Evolutionary conservation across 1,284 basidiomycete genomes (phyloP).

Genomic region (Trametes polyzona): DNA sequence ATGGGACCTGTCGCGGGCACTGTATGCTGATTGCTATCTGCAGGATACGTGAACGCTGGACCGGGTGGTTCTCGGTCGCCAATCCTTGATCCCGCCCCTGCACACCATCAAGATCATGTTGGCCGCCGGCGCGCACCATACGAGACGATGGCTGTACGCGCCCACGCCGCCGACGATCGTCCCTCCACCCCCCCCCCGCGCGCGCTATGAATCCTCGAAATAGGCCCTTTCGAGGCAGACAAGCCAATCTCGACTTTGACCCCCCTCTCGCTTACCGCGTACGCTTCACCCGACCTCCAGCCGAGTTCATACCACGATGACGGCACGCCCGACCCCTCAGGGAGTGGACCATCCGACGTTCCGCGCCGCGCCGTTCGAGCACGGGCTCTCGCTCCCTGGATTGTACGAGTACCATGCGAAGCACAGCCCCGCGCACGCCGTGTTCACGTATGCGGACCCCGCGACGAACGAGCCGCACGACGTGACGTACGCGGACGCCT

Average conservation of each 20-base stretch:
- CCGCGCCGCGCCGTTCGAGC: constrained; percentile 6
- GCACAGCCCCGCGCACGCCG: constrained; percentile 26
- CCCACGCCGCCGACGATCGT: too few relatives aligned
- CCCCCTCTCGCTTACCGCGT: too few relatives aligned
- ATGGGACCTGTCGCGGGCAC: too few relatives aligned
- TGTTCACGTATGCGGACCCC: constrained; percentile 25
- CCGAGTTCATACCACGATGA: neutral
- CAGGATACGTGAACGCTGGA: neutral
- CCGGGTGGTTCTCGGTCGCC: neutral
- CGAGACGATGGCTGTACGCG: neutral
- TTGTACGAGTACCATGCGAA: constrained; percentile 25
- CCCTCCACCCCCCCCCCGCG: too few relatives aligned
- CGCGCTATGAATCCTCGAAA: too few relatives aligned
- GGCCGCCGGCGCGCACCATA: neutral
- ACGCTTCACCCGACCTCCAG: neutral
- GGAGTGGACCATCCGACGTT: constrained; percentile 12
- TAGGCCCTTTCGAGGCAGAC: neutral
- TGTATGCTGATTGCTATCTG: neutral
- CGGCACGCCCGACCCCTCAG: constrained; percentile 3
- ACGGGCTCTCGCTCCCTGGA: constrained; percentile 21
- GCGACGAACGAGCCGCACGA: neutral
- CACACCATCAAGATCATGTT: neutral
- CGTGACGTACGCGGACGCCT: constrained; percentile 10
- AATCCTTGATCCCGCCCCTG: neutral
- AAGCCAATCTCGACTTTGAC: neutral